These are phyloP conservation scores for Chaetomiaceae sp. DNA, from an alignment of 2,329 filamentous ascomycete genomes.

Conservation along the genomic window DNA sequence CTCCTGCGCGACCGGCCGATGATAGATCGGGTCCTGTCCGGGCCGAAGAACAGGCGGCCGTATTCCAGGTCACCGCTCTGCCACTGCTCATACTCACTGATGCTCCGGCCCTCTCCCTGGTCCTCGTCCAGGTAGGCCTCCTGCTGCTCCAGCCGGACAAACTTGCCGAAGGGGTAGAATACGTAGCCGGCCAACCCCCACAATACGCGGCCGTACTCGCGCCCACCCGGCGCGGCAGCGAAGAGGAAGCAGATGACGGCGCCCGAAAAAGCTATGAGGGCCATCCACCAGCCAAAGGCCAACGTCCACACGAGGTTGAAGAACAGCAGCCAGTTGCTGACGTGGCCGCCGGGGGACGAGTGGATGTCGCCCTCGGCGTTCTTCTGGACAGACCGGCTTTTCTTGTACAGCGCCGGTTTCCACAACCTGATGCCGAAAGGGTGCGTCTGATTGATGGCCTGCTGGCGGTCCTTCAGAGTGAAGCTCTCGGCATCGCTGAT, in stretches of 20 bases:
- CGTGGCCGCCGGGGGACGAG: slow-evolving; percentile 81
- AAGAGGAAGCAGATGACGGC: slow-evolving; percentile 75
- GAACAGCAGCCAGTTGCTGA: slow-evolving; percentile 75
- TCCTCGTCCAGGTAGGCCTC: slow-evolving; percentile 94
- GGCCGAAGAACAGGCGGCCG: slow-evolving; percentile 91
- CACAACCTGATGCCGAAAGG: slow-evolving; percentile 98
- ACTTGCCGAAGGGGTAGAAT: slow-evolving; percentile 95
- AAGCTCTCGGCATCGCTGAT: slow-evolving; percentile 95
- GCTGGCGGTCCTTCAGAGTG: slow-evolving; percentile 90
- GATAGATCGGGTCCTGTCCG: slow-evolving; percentile 68
- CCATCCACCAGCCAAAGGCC: slow-evolving; percentile 94
- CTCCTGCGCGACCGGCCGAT: slow-evolving; percentile 82
- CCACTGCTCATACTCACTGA: slow-evolving; percentile 98
- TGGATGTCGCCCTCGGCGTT: slow-evolving; percentile 96
- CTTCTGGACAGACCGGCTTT: slow-evolving; percentile 91
- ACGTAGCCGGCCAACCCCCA: slow-evolving; percentile 80
- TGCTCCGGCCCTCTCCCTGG: slow-evolving; percentile 89
- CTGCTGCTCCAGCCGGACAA: slow-evolving; percentile 87
- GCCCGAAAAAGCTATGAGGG: slow-evolving; percentile 65
- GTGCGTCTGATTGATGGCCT: slow-evolving; percentile 98
- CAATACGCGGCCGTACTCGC: slow-evolving; percentile 79
- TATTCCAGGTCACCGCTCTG: slow-evolving; percentile 96
- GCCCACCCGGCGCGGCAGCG: slow-evolving; percentile 69
- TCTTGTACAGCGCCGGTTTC: slow-evolving; percentile 98
- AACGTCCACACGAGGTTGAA: slow-evolving; percentile 91